Evolutionary conservation across 2,329 filamentous ascomycete genomes (phyloP).

Genomic region (Beauveria asiatica): DNA sequence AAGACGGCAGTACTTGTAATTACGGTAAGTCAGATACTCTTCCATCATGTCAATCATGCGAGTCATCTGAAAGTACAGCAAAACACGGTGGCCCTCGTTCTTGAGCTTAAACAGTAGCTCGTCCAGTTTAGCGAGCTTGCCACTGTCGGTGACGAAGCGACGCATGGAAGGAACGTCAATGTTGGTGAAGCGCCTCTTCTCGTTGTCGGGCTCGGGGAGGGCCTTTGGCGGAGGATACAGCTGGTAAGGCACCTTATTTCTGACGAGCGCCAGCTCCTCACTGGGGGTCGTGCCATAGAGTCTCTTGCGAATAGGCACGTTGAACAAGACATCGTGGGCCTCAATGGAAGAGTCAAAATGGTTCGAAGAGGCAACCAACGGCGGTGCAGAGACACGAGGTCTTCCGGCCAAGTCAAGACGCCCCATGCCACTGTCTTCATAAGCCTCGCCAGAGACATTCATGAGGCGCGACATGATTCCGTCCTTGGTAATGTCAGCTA

Average conservation of each 20-base stretch:
- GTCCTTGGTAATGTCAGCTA: constrained; percentile 62
- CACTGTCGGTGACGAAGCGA: constrained; percentile 94
- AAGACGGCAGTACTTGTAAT: constrained; percentile 96
- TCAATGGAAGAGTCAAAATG: constrained; percentile 59
- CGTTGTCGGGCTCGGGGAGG: constrained; percentile 69
- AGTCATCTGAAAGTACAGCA: constrained; percentile 99
- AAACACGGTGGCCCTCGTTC: constrained; percentile 82
- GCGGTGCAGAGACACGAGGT: constrained; percentile 74
- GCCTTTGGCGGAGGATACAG: constrained; percentile 55
- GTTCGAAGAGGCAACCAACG: constrained; percentile 70
- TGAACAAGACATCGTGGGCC: constrained; percentile 70
- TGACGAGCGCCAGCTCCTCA: constrained; percentile 68
- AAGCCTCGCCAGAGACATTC: constrained; percentile 63
- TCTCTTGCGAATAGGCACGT: constrained; percentile 60
- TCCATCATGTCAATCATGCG: constrained; percentile 99
- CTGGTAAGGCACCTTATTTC: constrained; percentile 58
- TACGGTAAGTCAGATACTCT: constrained; percentile 95
- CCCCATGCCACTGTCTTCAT: constrained; percentile 61
- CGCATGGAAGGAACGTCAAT: constrained; percentile 94
- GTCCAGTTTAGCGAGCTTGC: constrained; percentile 89
- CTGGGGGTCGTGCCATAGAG: constrained; percentile 58
- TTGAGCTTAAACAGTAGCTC: constrained; percentile 82
- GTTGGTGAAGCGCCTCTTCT: constrained; percentile 78
- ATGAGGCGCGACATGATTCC: constrained; percentile 68
- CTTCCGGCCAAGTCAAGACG: constrained; percentile 74